Evolutionary conservation across 2,329 filamentous ascomycete species (phyloP).

Genomic region (Pezicula neosporulosa): DNA sequence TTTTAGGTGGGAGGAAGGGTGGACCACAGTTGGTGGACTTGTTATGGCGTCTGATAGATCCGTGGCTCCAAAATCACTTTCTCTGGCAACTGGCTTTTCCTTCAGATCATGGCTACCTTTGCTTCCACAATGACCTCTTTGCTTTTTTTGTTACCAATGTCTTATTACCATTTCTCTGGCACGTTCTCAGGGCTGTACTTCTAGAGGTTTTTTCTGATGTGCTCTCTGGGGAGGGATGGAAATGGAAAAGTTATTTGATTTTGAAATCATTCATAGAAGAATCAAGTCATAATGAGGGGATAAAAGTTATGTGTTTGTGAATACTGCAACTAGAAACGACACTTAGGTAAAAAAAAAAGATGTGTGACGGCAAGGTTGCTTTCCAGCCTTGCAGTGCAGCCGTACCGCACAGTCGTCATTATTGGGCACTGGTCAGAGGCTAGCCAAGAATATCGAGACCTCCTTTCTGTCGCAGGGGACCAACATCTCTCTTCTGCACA

Average conservation of each 20-base stretch:
- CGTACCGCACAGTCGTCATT: too few species aligned
- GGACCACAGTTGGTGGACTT: slow-evolving; percentile 15
- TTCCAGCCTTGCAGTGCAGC: neutral
- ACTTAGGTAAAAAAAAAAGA: too few species aligned
- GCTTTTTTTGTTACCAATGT: slow-evolving; percentile 19
- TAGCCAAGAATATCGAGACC: too few species aligned
- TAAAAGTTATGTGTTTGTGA: too few species aligned
- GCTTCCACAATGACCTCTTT: slow-evolving; percentile 27
- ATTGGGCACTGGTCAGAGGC: too few species aligned
- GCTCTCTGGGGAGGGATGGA: slow-evolving; percentile 26
- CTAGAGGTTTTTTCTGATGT: slow-evolving; percentile 29
- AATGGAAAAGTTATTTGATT: slow-evolving; percentile 30
- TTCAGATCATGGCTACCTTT: slow-evolving; percentile 21
- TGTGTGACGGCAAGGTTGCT: too few species aligned
- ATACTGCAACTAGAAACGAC: too few species aligned
- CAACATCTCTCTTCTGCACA: neutral
- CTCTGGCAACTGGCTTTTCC: slow-evolving; percentile 26
- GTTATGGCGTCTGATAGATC: slow-evolving; percentile 21
- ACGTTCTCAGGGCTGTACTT: slow-evolving; percentile 32
- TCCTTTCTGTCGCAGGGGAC: neutral
- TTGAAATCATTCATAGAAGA: slow-evolving; percentile 14
- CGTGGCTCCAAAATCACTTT: slow-evolving; percentile 14
- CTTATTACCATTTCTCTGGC: slow-evolving; percentile 33
- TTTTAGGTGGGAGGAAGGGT: slow-evolving; percentile 23
- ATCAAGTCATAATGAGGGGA: slow-evolving; percentile 2